Evolutionary conservation across 2,329 filamentous ascomycete genomes (phyloP), one percentile per base, ranked within the genome.

Genomic region (Microsporum canis): DNA sequence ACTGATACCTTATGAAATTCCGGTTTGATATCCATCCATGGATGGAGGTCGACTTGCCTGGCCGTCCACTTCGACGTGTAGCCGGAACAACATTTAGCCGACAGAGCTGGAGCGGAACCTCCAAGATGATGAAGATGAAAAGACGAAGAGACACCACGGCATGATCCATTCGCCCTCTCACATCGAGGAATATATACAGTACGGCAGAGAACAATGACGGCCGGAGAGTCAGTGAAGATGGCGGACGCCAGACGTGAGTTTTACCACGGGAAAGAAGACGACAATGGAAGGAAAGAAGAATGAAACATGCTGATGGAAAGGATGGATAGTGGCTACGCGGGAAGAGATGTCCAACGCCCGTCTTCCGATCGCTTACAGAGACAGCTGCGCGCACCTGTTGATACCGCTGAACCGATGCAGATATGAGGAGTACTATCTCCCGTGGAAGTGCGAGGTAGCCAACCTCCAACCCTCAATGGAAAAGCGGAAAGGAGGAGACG

Each of bases 361-460:
- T 72, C 83, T 97, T 58, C 92, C 94, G 10, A 77, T 97, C 60
- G 82, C 88, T 70, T 99, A 99, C 83, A 85, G 94, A 74, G 94
- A 99, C 78, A 91, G 87, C 78, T 99, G 94, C 79, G 94, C 91
- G 65, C 86, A 94, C 77, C 87, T 99, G 55, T 81, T 97, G 65
- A 96, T 97, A 66, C 94, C 94, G 14, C 82, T 99, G 69, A 99
- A 99, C 80, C 88, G 88, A 72, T 99, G 94, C 82, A 91, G 94
- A 65, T 83, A 84, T 77, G 87, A 95, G 69, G 88, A 90, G 65
- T 97, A 88, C 80, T 99, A 96, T 76, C 79, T 96, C 70, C 91
- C 91, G 17, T 99, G 94, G 94, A 96, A 95, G 82, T 99, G 94
- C 77, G 85, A 89, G 83, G 94, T 97, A 83, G 36, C 58, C 36